Percentiles rank a stretch among this genome's conserved stretches.
Evolutionary conservation across 192 early-diverging fungal genomes (phyloP).

Genomic region (Backusella parvicylindrica): DNA sequence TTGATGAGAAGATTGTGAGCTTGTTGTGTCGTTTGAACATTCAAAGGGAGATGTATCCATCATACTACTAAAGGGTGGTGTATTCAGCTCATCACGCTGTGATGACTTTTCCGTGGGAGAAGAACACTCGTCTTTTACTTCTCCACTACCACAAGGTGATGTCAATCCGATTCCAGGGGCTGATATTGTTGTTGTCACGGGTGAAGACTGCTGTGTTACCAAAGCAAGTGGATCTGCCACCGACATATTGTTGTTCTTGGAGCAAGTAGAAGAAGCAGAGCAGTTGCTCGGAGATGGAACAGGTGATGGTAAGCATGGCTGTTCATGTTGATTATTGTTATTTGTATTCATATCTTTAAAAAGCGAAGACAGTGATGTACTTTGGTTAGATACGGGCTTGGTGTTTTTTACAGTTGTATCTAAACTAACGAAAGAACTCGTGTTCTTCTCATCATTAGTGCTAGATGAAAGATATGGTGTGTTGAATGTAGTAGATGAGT

Average conservation of each 20-base stretch:
- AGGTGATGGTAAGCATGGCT: neutral
- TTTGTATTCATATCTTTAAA: neutral
- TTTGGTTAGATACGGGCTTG: neutral
- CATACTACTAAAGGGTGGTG: neutral
- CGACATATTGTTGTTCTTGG: neutral
- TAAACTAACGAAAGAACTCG: neutral
- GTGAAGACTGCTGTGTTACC: constrained; percentile 12
- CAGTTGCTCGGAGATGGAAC: neutral
- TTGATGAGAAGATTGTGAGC: neutral
- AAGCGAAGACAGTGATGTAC: neutral
- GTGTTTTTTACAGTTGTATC: neutral
- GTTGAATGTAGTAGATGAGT: neutral
- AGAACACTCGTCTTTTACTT: neutral
- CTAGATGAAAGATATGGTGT: neutral
- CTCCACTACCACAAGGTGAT: neutral
- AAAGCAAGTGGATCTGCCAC: constrained; percentile 9
- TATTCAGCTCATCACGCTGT: neutral
- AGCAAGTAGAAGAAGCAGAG: neutral
- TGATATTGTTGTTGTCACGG: constrained; percentile 13
- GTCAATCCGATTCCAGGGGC: constrained; percentile 6
- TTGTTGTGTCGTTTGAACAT: neutral
- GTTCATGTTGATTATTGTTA: neutral
- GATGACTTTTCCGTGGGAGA: neutral
- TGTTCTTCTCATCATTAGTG: neutral
- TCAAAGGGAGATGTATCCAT: constrained; percentile 6